Conservation (phyloP, 768 basidiomycete species). For the Suillus ampliporus region DNA sequence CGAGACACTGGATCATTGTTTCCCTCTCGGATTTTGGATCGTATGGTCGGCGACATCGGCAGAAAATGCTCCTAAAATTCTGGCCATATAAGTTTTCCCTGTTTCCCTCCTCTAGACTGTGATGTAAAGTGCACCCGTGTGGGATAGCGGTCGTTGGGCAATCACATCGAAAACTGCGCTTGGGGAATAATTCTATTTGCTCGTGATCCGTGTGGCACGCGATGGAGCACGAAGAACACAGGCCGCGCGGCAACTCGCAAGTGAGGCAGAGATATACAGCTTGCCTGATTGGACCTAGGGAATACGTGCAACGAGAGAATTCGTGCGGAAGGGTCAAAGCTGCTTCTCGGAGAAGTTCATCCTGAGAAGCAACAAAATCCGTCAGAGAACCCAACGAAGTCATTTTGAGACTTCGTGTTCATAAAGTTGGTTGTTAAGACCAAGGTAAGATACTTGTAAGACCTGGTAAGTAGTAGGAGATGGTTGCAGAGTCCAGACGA, state of each 20-base stretch:
- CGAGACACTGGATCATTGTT: conserved; percentile 88
- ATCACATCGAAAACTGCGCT: conserved; percentile 83
- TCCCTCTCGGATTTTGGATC: conserved; percentile 76
- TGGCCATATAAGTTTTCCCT: conserved; percentile 67
- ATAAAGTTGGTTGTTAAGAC: not conserved
- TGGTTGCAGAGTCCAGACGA: not conserved
- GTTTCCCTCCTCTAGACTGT: conserved; percentile 58
- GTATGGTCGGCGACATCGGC: conserved; percentile 75
- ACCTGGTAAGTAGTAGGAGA: not conserved
- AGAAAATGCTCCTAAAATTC: conserved; percentile 76
- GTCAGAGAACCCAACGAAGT: conserved; percentile 38
- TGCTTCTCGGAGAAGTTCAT: conserved; percentile 38
- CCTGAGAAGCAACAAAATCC: conserved; percentile 33
- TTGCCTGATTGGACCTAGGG: conserved; percentile 68
- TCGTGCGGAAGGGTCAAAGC: conserved; percentile 62
- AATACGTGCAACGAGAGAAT: conserved; percentile 70
- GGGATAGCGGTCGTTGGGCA: conserved; percentile 72
- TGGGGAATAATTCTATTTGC: conserved; percentile 87
- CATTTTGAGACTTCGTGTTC: conserved; percentile 2
- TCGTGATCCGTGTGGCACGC: conserved; percentile 89
- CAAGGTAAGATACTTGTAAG: not conserved
- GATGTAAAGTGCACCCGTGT: conserved; percentile 70
- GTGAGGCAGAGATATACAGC: conserved; percentile 83
- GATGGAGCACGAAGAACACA: conserved; percentile 85
- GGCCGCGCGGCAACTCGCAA: conserved; percentile 68